Evolutionary conservation across 352 stramenopile genomes (phyloP), one percentile per base, ranked within the genome.

Genomic region (Aphanomyces astaci): DNA sequence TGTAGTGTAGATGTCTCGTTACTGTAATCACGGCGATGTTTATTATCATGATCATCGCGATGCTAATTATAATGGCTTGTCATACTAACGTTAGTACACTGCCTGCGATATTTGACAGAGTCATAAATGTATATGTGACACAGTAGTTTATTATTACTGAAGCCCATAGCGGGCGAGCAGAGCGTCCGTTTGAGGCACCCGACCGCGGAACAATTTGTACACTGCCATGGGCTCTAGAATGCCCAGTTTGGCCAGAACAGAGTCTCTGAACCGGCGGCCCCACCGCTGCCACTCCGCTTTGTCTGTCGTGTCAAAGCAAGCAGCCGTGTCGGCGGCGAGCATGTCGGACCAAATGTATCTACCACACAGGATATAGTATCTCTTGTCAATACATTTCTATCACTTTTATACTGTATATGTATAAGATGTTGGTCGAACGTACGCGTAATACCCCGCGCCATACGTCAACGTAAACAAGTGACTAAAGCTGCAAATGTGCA

Each of bases 391-490:
- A 25, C 4, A 22, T 15, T 53, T 9, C 7, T 10, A 40, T 11
- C n/a, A n/a, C n/a, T n/a, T n/a, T n/a, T n/a, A n/a, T n/a, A n/a
- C n/a, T n/a, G n/a, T n/a, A n/a, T n/a, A n/a, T n/a, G n/a, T n/a
- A n/a, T n/a, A n/a, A n/a, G n/a, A n/a, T n/a, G n/a, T n/a, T n/a
- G n/a, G n/a, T n/a, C n/a, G 27, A 30, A 72, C 62, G 73, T 94
- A 98, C 68, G 74, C 89, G 79, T 98, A 98, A 76, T 98, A 99
- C 25, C 96, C 96, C 7, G 96, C 94, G 22, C 92, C 86, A 74
- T 99, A 99, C 40, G 95, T 95, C 2, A 96, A 95, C 0, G 93
- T 96, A 75, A 99, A 99, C 68, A 99, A 99, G 76, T 99, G 96
- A 30, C 77, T 84, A 77, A 99, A 99, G 32, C 89, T 91, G 75